Base-by-base conservation (phyloP, 768 basidiomycete genomes). In the Lyophyllum atratum region DNA sequence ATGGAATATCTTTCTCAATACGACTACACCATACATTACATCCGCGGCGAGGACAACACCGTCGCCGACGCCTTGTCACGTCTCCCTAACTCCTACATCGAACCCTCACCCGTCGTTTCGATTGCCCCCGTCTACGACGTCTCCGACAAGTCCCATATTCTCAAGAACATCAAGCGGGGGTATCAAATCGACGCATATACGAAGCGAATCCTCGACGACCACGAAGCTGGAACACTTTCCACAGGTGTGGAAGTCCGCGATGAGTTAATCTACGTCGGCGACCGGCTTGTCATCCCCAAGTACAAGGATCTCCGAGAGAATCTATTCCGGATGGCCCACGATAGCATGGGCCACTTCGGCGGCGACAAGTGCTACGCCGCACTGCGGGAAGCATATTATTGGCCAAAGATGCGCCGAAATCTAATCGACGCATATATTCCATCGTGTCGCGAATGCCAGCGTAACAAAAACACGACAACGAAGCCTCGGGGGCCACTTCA, bases 311-410 rank as follows among this genome's bases (percentile, higher is more conserved):
- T 54, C 12, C 29, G 46, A 3, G 25, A 31, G 17, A 19, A n/a
- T 7, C n/a, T 44, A 8, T 44, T 44, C 24, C 43, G 24, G 9
- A 48, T n/a, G n/a, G 29, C 46, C 6, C 46, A 28, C 28, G 29
- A 28, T 8, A 25, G 8, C 17, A 11, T 31, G 25, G 17, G 25
- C 34, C 34, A 37, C 34, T 45, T 26, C 43, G 14, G 43, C 2
- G 43, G 25, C 4, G 19, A 21, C 19, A 45, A 45, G 25, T 45
- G 21, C 43, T 26, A 26, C 11, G 3, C 19, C 12, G 19, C 43
- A 8, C 43, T 66, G 63, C 54, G 58, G 19, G 34, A 7, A 7
- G 11, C 34, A 3, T 37, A 37, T 14, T 37, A 37, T 14, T 37
- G 34, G 34, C 34, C 34, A 6, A 37, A 37, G 4, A 37, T 37